Conservation (phyloP, 1,284 basidiomycete species). For the Volvariella volvacea region DNA sequence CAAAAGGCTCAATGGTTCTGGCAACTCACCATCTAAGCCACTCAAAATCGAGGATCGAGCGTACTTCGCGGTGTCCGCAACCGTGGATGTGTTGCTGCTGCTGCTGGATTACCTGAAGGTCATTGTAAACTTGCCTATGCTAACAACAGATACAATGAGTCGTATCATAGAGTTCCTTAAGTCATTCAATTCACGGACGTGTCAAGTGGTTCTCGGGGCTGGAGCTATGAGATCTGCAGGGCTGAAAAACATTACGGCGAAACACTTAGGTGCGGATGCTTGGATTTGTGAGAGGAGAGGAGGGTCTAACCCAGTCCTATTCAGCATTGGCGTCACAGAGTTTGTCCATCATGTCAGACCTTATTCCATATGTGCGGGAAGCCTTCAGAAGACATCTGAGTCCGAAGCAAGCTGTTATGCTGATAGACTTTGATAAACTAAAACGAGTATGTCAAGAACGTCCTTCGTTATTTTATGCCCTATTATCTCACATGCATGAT, state of each 20-base stretch:
- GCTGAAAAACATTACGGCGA: conserved; percentile 97
- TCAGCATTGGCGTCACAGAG: conserved; percentile 92
- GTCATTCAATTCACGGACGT: conserved; percentile 96
- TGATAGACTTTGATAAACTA: conserved; percentile 97
- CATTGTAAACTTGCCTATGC: conserved; percentile 81
- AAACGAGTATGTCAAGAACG: conserved; percentile 63
- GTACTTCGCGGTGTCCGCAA: conserved; percentile 86
- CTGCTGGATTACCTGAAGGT: conserved; percentile 85
- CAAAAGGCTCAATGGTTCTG: conserved; percentile 13
- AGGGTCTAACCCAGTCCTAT: conserved; percentile 5
- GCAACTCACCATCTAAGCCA: conserved; percentile 25
- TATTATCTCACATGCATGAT: conserved; percentile 6
- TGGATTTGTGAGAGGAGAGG: no score
- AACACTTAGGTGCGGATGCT: conserved; percentile 74
- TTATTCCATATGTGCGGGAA: conserved; percentile 95
- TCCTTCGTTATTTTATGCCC: conserved; percentile 2
- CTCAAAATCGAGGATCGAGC: conserved; percentile 79
- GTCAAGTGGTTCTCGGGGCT: conserved; percentile 96
- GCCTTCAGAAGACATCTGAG: conserved; percentile 89
- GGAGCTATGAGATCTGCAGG: conserved; percentile 98
- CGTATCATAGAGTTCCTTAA: conserved; percentile 94
- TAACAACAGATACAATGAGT: conserved; percentile 93
- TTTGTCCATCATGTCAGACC: conserved; percentile 88
- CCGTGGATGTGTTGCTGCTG: conserved; percentile 69
- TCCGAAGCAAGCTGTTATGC: conserved; percentile 91